Conservation (phyloP, 495 filamentous ascomycete genomes). For the Podospora bellae-mahoneyi region DNA sequence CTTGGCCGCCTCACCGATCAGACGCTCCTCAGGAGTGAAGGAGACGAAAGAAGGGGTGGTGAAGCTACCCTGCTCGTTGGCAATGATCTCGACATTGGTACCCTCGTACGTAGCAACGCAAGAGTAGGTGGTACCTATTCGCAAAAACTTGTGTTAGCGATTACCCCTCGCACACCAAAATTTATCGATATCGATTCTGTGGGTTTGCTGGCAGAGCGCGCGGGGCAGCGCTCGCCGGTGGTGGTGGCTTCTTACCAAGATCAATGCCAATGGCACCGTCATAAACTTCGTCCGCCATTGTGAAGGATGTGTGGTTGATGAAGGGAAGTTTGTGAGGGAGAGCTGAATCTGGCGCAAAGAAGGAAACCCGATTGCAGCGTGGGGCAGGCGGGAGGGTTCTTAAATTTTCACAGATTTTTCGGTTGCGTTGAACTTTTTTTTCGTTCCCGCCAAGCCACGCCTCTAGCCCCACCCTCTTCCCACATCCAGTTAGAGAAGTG, state of each 20-base stretch:
- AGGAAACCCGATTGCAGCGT: slow-evolving; percentile 31
- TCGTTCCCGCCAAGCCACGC: slow-evolving; percentile 20
- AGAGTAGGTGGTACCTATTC: slow-evolving; percentile 94
- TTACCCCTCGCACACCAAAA: slow-evolving; percentile 1
- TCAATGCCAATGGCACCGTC: slow-evolving; percentile 99
- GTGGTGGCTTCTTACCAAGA: slow-evolving; percentile 70
- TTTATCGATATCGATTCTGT: not conserved
- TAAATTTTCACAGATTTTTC: slow-evolving; percentile 35
- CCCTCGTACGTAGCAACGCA: slow-evolving; percentile 99
- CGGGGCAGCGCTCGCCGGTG: not conserved
- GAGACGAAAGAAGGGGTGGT: slow-evolving; percentile 98
- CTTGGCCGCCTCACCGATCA: slow-evolving; percentile 99
- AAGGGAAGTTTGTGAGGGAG: slow-evolving; percentile 19
- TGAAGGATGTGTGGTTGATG: slow-evolving; percentile 23
- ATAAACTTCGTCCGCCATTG: slow-evolving; percentile 90
- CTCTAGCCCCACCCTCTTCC: slow-evolving; percentile 26
- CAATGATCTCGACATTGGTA: slow-evolving; percentile 98
- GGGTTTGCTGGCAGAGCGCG: not conserved
- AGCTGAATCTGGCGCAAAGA: slow-evolving; percentile 30
- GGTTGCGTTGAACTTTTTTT: slow-evolving; percentile 32
- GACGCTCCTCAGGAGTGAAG: slow-evolving; percentile 96
- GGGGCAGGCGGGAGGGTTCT: slow-evolving; percentile 30
- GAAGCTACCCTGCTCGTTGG: slow-evolving; percentile 99
- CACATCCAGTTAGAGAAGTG: slow-evolving; percentile 10
- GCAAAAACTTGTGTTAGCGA: slow-evolving; percentile 15